Conservation (phyloP, 768 basidiomycete species). For the Leccinellum luteum region DNA sequence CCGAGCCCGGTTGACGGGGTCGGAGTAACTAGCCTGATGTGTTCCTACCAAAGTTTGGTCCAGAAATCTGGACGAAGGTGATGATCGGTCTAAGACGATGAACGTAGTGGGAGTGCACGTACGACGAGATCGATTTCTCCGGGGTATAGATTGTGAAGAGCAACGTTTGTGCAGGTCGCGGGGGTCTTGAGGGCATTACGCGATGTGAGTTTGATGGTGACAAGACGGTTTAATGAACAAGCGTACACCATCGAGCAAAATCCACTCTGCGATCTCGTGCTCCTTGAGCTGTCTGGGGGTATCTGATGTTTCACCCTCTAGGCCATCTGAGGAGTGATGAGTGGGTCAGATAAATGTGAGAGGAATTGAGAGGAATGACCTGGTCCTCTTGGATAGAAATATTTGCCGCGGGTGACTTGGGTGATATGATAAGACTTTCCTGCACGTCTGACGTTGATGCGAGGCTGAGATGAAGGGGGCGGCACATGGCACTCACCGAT, state of each 20-base stretch:
- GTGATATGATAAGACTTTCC: conserved; percentile 82
- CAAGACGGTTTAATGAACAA: conserved; percentile 19
- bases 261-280: conserved; percentile 86
- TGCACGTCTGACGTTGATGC: conserved; percentile 24
- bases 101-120: conserved; percentile 22
- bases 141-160: conserved; percentile 83
- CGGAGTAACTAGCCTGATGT: conserved; percentile 56
- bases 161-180: conserved; percentile 89
- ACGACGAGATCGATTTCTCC: conserved; percentile 89
- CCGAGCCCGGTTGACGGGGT: neutral
- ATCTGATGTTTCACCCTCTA: conserved; percentile 64
- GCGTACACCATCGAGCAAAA: conserved; percentile 77
- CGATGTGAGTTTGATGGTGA: conserved; percentile 6
- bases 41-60: conserved; percentile 84
- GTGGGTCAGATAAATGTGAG: too few species aligned
- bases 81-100: neutral
- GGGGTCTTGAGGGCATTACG: conserved; percentile 56
- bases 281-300: conserved; percentile 64
- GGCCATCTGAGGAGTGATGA: conserved; percentile 39
- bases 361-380: conserved; percentile 29
- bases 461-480: neutral
- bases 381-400: conserved; percentile 71
- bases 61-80: conserved; percentile 57
- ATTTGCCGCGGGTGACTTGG: conserved; percentile 64
- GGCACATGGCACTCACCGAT: conserved; percentile 53